phyloP scores from a whole-genome alignment of 345 rosid species.

The Dimocarpus longan region DNA sequence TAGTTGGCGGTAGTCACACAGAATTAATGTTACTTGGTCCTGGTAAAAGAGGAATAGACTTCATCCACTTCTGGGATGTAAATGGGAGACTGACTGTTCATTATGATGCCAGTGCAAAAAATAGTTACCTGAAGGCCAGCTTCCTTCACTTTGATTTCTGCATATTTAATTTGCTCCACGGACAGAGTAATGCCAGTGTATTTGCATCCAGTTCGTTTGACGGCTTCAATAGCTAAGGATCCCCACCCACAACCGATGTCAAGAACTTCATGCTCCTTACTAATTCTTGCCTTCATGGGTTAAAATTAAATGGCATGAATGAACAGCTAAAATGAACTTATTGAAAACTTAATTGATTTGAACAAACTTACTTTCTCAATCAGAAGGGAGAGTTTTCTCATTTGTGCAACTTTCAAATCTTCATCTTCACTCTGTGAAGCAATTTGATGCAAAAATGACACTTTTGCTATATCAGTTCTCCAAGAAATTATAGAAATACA shows the following conservation, averaged over 20 bases:
- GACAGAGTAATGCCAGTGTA: constrained; percentile 87
- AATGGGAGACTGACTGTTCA: background rate
- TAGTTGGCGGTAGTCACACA: constrained; percentile 29
- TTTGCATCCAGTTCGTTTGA: constrained; percentile 80
- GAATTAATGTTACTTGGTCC: constrained; percentile 67
- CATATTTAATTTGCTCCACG: constrained; percentile 69
- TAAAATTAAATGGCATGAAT: background rate
- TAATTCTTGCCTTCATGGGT: constrained; percentile 54
- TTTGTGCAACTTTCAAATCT: constrained; percentile 71
- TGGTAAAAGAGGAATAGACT: constrained; percentile 15
- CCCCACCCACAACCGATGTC: constrained; percentile 99
- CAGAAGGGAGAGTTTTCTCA: constrained; percentile 68
- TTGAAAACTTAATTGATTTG: background rate
- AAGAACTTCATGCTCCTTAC: constrained; percentile 62
- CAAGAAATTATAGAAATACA: too few relatives aligned
- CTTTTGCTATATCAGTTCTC: background rate
- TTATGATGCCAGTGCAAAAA: background rate
- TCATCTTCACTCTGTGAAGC: constrained; percentile 56
- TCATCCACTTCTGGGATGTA: too few relatives aligned
- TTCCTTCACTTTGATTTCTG: constrained; percentile 68
- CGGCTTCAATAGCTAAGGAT: constrained; percentile 79
- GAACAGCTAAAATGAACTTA: background rate
- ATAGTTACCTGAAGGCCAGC: constrained; percentile 78
- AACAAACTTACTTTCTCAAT: constrained; percentile 61
- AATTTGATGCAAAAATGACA: background rate